Conservation (phyloP, 768 basidiomycete species). For the Collybiopsis luxurians region DNA sequence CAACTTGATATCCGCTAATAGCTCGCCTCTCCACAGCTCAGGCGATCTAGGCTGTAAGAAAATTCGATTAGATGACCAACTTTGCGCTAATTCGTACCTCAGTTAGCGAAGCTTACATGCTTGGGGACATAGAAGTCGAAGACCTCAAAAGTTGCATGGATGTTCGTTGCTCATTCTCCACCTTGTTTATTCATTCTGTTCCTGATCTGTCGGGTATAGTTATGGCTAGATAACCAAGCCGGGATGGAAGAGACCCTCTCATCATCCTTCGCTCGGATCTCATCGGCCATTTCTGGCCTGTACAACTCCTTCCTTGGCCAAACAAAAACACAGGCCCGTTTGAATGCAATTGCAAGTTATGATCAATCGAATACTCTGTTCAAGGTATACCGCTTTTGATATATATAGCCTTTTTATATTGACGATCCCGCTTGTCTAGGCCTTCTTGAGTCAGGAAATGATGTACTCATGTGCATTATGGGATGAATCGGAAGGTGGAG, state of each 20-base stretch:
- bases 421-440: constrained; percentile 34
- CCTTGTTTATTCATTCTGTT: neutral
- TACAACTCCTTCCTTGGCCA: constrained; percentile 76
- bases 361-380: constrained; percentile 92
- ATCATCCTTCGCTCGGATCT: constrained; percentile 52
- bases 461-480: constrained; percentile 93
- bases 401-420: neutral
- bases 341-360: constrained; percentile 84
- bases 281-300: constrained; percentile 56
- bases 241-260: constrained; percentile 57
- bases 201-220: constrained; percentile 27
- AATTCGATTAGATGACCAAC: neutral
- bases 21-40: constrained; percentile 35
- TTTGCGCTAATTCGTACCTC: constrained; percentile 13
- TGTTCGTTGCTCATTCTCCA: constrained; percentile 35
- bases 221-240: constrained; percentile 68
- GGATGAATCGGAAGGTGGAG: constrained; percentile 75
- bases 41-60: constrained; percentile 66
- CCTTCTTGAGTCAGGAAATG: constrained; percentile 86
- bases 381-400: constrained; percentile 41
- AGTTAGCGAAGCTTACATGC: constrained; percentile 78
- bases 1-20: constrained; percentile 1
- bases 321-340: constrained; percentile 67
- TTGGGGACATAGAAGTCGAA: constrained; percentile 63
- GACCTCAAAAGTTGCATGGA: constrained; percentile 61